Evolutionary conservation across 2,329 filamentous ascomycete species (phyloP).

Genomic region (Pestalotiopsis sp.): DNA sequence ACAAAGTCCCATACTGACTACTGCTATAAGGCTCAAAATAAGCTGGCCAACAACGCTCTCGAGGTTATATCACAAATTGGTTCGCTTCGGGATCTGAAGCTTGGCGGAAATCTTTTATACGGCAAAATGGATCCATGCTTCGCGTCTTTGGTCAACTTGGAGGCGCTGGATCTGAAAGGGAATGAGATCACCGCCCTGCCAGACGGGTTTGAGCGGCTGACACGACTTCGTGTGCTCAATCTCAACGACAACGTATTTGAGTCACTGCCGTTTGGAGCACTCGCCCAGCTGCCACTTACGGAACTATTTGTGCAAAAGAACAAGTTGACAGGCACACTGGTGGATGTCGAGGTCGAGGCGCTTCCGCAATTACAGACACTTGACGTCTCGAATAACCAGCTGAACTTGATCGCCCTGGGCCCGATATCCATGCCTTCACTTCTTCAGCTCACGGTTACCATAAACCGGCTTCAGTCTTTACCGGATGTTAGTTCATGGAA

Average conservation of each 20-base stretch:
- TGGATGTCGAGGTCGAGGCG: constrained; percentile 61
- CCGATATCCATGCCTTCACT: constrained; percentile 69
- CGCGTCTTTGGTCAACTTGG: constrained; percentile 67
- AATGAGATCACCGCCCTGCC: constrained; percentile 80
- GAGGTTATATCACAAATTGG: constrained; percentile 74
- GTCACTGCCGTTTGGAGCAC: constrained; percentile 68
- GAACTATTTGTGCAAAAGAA: constrained; percentile 81
- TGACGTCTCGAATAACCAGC: constrained; percentile 76
- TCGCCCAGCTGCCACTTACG: constrained; percentile 69
- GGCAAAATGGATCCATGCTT: constrained; percentile 70
- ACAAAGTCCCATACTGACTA: neutral
- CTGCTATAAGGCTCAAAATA: constrained; percentile 70
- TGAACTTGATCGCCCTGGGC: constrained; percentile 57
- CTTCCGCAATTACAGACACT: constrained; percentile 72
- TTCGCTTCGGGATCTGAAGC: constrained; percentile 75
- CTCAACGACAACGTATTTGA: constrained; percentile 78
- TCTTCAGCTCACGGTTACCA: constrained; percentile 74
- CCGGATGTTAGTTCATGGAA: constrained; percentile 77
- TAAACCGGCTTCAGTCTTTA: constrained; percentile 75
- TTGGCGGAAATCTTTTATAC: constrained; percentile 76
- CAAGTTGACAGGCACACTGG: constrained; percentile 71
- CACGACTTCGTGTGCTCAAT: constrained; percentile 74
- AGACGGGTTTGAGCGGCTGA: constrained; percentile 65
- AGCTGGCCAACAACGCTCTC: constrained; percentile 71
- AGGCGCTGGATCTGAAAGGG: constrained; percentile 78